A percentile compares a stretch with the other conserved stretches of the same genome.
Conservation (phyloP, 768 basidiomycete genomes). For the Lepiota subincarnata region DNA sequence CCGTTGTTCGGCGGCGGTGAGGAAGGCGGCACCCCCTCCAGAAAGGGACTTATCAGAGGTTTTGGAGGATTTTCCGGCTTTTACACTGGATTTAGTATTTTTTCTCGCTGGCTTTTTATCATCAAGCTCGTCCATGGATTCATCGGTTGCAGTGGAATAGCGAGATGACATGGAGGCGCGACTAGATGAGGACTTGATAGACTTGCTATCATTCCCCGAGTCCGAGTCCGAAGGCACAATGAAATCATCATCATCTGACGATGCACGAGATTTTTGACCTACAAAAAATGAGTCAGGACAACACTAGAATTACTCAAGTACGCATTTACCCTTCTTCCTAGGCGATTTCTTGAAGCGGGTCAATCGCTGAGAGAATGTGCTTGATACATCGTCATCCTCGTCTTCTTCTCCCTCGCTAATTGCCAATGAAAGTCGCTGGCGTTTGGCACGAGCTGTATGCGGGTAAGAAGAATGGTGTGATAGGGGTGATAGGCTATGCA, state of each 20-base stretch:
- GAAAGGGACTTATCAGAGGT: conserved; percentile 18
- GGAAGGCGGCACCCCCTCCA: conserved; percentile 42
- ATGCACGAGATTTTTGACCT: conserved; percentile 37
- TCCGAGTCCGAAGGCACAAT: conserved; percentile 53
- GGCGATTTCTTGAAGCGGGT: conserved; percentile 66
- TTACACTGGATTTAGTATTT: conserved; percentile 24
- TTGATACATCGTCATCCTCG: conserved; percentile 41
- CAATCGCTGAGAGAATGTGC: conserved; percentile 55
- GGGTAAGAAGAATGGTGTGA: not conserved
- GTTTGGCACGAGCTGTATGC: conserved; percentile 48
- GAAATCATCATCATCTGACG: conserved; percentile 65
- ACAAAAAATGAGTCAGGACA: conserved; percentile 2
- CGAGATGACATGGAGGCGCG: conserved; percentile 47
- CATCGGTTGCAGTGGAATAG: conserved; percentile 34
- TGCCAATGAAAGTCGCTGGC: conserved; percentile 50
- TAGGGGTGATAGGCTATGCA: conserved; percentile 8
- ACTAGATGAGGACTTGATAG: conserved; percentile 47
- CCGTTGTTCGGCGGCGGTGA: conserved; percentile 81
- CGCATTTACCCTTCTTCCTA: conserved; percentile 42
- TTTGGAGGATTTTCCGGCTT: conserved; percentile 18
- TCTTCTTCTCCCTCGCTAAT: conserved; percentile 52
- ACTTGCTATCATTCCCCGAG: conserved; percentile 52
- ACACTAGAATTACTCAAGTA: not conserved
- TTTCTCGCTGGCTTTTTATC: conserved; percentile 30
- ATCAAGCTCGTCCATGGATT: conserved; percentile 29